These are phyloP conservation scores for Globisporangium orthogonon DNA, from an alignment of 352 stramenopile species.

Conservation along the genomic window DNA sequence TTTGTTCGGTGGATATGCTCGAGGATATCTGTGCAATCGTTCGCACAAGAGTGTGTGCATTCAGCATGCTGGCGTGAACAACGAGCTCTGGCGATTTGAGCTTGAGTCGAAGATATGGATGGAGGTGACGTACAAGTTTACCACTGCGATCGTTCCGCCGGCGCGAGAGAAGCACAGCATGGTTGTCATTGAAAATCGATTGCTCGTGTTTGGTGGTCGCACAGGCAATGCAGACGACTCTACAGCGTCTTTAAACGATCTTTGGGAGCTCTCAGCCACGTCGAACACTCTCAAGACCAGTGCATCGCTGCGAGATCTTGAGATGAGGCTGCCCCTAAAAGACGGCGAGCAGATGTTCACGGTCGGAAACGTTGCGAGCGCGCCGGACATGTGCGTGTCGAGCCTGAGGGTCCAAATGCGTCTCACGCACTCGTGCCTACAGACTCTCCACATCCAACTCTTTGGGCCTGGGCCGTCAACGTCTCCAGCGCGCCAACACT, in stretches of 20 bases:
- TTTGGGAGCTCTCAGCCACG: constrained; percentile 58
- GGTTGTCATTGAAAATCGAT: constrained; percentile 27
- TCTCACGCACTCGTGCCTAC: constrained; percentile 47
- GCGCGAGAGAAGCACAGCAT: constrained; percentile 59
- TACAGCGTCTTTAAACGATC: constrained; percentile 35
- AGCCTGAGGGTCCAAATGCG: constrained; percentile 38
- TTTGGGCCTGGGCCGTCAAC: constrained; percentile 54
- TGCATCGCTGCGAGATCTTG: constrained; percentile 26
- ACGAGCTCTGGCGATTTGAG: constrained; percentile 71
- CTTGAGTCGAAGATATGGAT: constrained; percentile 43
- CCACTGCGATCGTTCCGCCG: constrained; percentile 13
- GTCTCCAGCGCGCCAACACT: constrained; percentile 42
- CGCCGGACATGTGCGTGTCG: constrained; percentile 34
- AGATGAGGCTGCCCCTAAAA: constrained; percentile 30
- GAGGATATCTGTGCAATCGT: constrained; percentile 53
- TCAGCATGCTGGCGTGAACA: constrained; percentile 30
- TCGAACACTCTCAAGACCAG: constrained; percentile 29
- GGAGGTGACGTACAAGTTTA: constrained; percentile 17
- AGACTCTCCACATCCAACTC: constrained; percentile 48
- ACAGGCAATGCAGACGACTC: constrained; percentile 18
- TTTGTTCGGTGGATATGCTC: constrained; percentile 54
- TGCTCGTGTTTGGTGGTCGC: constrained; percentile 59
- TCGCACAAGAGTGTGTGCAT: constrained; percentile 38
- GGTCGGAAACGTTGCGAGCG: constrained; percentile 26
- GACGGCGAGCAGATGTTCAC: constrained; percentile 49